phyloP scores from a whole-genome alignment of 2,329 filamentous ascomycete genomes.

The Chrysosporium keratinophilum region DNA sequence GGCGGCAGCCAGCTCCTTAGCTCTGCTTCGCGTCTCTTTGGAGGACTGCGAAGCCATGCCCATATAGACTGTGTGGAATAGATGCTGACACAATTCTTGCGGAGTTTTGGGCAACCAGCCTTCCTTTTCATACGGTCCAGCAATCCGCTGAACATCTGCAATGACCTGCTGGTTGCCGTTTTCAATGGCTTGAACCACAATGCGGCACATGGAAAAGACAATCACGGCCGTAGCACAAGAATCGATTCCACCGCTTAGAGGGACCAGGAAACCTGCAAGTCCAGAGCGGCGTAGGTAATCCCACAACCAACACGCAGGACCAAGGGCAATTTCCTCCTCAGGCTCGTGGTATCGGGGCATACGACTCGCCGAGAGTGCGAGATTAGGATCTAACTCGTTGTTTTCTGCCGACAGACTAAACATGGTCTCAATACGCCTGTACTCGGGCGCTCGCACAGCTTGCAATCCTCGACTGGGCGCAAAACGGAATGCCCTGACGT shows the following conservation, averaged over 20 bases:
- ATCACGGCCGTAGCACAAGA: constrained; percentile 24
- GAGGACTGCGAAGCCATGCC: constrained; percentile 57
- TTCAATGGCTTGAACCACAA: constrained; percentile 23
- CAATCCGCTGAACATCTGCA: constrained; percentile 24
- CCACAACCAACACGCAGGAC: constrained; percentile 23
- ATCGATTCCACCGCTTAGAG: constrained; percentile 28
- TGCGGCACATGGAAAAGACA: constrained; percentile 27
- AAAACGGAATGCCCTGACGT: constrained; percentile 44
- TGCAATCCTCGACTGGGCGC: constrained; percentile 24
- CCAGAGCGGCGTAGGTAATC: constrained; percentile 25
- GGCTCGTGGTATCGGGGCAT: constrained; percentile 18
- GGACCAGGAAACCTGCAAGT: constrained; percentile 25
- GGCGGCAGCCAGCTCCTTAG: constrained; percentile 45
- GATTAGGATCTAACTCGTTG: constrained; percentile 14
- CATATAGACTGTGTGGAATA: constrained; percentile 58
- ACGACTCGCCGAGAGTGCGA: constrained; percentile 16
- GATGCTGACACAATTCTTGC: constrained; percentile 46
- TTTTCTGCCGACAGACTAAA: constrained; percentile 21
- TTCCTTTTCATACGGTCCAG: constrained; percentile 32
- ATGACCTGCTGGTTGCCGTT: constrained; percentile 22
- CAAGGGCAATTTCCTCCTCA: constrained; percentile 23
- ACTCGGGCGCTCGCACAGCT: constrained; percentile 19
- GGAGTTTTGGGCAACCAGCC: constrained; percentile 41
- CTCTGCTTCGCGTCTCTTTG: constrained; percentile 54
- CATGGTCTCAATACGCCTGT: constrained; percentile 24